Conservation (phyloP, 805 yeast genomes). For the Candida pseudofarinosa region DNA sequence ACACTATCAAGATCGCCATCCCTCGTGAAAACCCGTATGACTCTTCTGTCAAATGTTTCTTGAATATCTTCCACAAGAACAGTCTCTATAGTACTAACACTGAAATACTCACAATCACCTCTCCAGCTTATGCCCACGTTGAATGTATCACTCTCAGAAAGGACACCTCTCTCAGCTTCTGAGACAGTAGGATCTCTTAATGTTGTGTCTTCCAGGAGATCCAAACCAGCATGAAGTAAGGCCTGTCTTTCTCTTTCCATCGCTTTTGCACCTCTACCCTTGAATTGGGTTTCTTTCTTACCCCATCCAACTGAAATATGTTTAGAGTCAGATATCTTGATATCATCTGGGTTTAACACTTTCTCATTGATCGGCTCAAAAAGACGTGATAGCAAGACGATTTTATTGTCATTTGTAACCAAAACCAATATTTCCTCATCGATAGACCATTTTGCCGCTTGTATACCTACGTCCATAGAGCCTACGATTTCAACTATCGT, state of each 20-base stretch:
- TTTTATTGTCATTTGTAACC: conserved; percentile 56
- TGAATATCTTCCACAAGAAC: conserved; percentile 37
- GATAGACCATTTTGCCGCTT: conserved; percentile 79
- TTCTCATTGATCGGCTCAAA: conserved; percentile 79
- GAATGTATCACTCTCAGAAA: conserved; percentile 52
- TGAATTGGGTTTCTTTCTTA: conserved; percentile 90
- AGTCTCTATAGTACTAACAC: conserved; percentile 60
- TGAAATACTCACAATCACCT: conserved; percentile 86
- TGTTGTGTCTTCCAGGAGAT: conserved; percentile 53
- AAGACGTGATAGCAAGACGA: conserved; percentile 64
- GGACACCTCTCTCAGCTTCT: conserved; percentile 63
- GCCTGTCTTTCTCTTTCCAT: conserved; percentile 59
- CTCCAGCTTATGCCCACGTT: conserved; percentile 75
- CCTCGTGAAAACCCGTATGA: conserved; percentile 75
- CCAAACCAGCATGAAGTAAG: conserved; percentile 63
- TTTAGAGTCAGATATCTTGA: conserved; percentile 53
- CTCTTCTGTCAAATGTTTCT: conserved; percentile 54
- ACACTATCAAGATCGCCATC: conserved; percentile 77
- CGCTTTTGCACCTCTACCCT: conserved; percentile 87
- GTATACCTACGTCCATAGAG: conserved; percentile 69
- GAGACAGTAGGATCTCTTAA: conserved; percentile 87
- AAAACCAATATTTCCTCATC: conserved; percentile 84
- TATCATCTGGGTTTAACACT: conserved; percentile 55
- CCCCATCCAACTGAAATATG: conserved; percentile 99
- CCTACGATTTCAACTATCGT: conserved; percentile 77